Base-by-base conservation (phyloP, 768 basidiomycete genomes). In the Terana coerulea region DNA sequence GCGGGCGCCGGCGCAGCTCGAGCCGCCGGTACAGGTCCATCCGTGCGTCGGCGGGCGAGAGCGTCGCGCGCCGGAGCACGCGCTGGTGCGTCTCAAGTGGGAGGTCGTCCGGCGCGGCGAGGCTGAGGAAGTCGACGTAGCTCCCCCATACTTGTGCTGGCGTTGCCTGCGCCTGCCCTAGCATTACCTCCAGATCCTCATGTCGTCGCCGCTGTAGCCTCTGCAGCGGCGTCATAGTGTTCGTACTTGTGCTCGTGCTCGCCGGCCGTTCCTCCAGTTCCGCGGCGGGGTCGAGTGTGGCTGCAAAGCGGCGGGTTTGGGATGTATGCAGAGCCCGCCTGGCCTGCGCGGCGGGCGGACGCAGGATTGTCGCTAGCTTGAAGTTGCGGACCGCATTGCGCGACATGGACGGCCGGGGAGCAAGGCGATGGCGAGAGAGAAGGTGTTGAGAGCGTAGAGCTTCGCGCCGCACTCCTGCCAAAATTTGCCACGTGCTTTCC, bases 41-140 rank as follows among this genome's bases (percentile, higher is more conserved):
- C 25, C 83, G 81, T 24, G 86, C 69, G 24, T 69, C 54, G 12
- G 67, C 59, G 25, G 72, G 67, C 1, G 77, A 62, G 3, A 78
- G 77, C 1, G 82, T 79, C 60, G 86, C 88, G 53, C 73, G 78
- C 34, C 86, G 79, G 19, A 91, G 77, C 50, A 88, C 86, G 34
- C 73, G 68, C 59, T 83, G 85, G 68, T 91, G 88, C 17, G 85
- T 55, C 55, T 84, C 75, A 22, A 86, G 65, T 11, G 88, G 85
- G 34, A 90, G 68, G 12, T 64, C 64, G 26, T 76, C 69, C 56
- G 71, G 67, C 29, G 75, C 81, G 35, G 77, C 61, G 49, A 70
- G 63, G 54, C 72, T 72, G 47, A 85, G 66, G 44, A 86, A 69
- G 52, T 79, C 80, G 47, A 73, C 68, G 66, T 91, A 91, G 59